A percentile compares a stretch with the other conserved stretches of the same genome.
Conservation (phyloP, 768 basidiomycete species). For the Collybiopsis luxurians region DNA sequence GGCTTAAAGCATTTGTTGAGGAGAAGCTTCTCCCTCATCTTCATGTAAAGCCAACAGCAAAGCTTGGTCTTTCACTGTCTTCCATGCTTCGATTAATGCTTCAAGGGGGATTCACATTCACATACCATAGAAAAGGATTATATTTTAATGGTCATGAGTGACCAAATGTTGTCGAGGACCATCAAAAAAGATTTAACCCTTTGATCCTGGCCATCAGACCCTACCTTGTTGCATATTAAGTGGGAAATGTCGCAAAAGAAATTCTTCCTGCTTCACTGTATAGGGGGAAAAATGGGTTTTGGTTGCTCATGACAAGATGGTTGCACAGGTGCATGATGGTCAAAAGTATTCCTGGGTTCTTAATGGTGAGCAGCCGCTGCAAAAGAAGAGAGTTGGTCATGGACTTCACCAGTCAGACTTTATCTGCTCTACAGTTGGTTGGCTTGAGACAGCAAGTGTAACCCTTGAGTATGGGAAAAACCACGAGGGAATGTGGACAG, state of each 20-base stretch:
- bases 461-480: constrained; percentile 34
- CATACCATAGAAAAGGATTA: constrained; percentile 1
- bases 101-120: neutral
- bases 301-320: constrained; percentile 37
- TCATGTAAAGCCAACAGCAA: constrained; percentile 17
- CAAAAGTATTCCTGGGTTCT: constrained; percentile 13
- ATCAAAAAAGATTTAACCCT: too few relatives aligned
- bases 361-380: constrained; percentile 18
- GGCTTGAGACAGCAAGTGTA: constrained; percentile 24
- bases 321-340: constrained; percentile 35
- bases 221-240: constrained; percentile 8
- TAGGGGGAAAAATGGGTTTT: too few relatives aligned
- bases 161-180: too few relatives aligned
- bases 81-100: too few relatives aligned
- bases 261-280: neutral
- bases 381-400: constrained; percentile 28
- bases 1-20: constrained; percentile 32
- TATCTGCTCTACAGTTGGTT: constrained; percentile 31
- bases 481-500: constrained; percentile 26
- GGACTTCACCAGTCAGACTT: constrained; percentile 32
- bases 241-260: constrained; percentile 8
- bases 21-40: constrained; percentile 26
- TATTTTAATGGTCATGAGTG: constrained; percentile 20
- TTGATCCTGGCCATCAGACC: constrained; percentile 7
- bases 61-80: too few relatives aligned